Percentiles rank a stretch among this genome's conserved stretches.
phyloP scores from a whole-genome alignment of 164 flowering plant species.

The Tinospora cordifolia region DNA sequence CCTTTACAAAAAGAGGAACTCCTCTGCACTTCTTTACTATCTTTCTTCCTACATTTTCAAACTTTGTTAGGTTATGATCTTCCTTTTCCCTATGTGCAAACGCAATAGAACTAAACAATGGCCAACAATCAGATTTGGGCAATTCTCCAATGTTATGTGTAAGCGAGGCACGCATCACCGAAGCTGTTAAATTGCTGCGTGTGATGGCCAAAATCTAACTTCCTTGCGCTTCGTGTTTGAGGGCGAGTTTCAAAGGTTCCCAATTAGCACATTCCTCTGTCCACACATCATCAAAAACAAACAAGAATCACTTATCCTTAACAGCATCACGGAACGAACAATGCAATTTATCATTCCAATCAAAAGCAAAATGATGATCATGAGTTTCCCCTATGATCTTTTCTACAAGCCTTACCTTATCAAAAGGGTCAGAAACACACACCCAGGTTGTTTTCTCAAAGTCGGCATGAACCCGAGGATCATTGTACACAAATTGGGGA shows the following conservation, averaged over 20 bases:
- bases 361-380: neutral
- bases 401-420: neutral
- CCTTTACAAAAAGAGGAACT: too few species aligned
- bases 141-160: too few species aligned
- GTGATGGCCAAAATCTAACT: conserved; percentile 2
- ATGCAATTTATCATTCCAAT: neutral
- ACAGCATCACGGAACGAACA: neutral
- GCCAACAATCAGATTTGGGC: too few species aligned
- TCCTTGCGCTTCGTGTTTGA: neutral
- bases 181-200: too few species aligned
- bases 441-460: conserved; percentile 15
- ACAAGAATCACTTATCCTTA: conserved; percentile 4
- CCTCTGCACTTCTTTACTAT: too few species aligned
- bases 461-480: neutral
- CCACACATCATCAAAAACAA: conserved; percentile 21
- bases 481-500: conserved; percentile 15
- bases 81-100: too few species aligned
- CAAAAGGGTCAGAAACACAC: conserved; percentile 13
- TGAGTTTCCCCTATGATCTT: neutral
- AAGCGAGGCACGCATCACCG: too few species aligned
- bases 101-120: too few species aligned
- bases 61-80: too few species aligned
- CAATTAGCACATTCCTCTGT: neutral
- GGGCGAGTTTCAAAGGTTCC: neutral
- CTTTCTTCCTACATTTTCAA: too few species aligned